Conservation (phyloP, 371 early-diverging fungal species). For the Mortierella sp. region DNA sequence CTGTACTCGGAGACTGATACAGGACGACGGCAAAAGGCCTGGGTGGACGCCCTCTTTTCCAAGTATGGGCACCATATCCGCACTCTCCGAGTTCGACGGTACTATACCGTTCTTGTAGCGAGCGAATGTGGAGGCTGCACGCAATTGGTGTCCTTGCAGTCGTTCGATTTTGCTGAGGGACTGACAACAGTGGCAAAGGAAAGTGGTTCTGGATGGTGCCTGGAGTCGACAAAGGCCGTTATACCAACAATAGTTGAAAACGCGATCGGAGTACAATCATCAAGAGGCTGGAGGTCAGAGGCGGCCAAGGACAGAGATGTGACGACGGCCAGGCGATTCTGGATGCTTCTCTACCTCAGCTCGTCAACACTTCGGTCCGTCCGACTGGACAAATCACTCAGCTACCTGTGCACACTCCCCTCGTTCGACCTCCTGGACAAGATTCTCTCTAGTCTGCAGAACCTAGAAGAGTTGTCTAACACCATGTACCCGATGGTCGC, state of each 20-base stretch:
- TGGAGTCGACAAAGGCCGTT: background rate
- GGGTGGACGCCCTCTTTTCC: background rate
- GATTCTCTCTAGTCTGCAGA: background rate
- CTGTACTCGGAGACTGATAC: background rate
- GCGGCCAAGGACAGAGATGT: background rate
- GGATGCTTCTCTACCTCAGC: background rate
- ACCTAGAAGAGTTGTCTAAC: background rate
- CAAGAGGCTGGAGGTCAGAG: background rate
- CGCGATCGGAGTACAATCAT: background rate
- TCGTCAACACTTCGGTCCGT: background rate
- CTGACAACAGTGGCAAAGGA: background rate
- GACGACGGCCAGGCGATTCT: background rate
- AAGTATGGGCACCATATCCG: background rate
- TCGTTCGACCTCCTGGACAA: background rate
- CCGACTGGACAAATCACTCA: background rate
- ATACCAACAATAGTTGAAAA: background rate
- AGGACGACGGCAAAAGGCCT: background rate
- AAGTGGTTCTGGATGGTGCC: background rate
- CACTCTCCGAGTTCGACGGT: background rate
- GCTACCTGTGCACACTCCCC: background rate
- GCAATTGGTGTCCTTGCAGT: background rate
- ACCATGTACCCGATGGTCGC: background rate
- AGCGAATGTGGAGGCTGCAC: background rate
- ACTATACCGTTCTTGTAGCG: background rate
- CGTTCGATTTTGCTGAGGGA: background rate